Evolutionary conservation across 192 early-diverging fungal genomes (phyloP).

Genomic region (Coemansia reversa): DNA sequence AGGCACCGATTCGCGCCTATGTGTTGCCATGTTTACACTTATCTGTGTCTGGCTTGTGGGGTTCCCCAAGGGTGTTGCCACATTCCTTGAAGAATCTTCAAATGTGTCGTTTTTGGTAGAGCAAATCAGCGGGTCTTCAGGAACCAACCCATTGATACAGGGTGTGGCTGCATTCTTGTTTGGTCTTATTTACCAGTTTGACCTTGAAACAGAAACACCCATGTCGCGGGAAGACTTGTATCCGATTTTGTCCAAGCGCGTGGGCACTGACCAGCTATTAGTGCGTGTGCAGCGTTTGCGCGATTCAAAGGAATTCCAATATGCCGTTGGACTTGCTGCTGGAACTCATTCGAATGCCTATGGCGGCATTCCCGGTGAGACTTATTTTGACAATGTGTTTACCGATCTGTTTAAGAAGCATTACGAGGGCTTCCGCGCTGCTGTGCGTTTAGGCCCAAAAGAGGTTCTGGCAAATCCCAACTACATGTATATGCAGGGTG

Average conservation of each 20-base stretch:
- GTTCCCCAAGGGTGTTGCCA: conserved; percentile 73
- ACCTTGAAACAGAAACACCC: conserved; percentile 74
- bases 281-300: conserved; percentile 81
- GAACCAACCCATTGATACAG: conserved; percentile 82
- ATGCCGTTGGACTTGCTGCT: conserved; percentile 63
- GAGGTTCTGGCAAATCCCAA: conserved; percentile 32
- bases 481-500: conserved; percentile 40
- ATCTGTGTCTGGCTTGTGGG: conserved; percentile 84
- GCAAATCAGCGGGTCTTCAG: conserved; percentile 83
- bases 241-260: conserved; percentile 79
- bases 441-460: conserved; percentile 27
- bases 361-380: conserved; percentile 60
- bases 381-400: conserved; percentile 83
- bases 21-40: conserved; percentile 77
- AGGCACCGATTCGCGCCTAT: conserved; percentile 64
- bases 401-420: conserved; percentile 80
- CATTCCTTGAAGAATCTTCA: conserved; percentile 84
- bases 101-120: conserved; percentile 92
- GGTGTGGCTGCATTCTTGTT: conserved; percentile 86
- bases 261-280: conserved; percentile 83
- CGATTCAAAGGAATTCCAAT: conserved; percentile 79
- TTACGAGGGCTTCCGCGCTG: conserved; percentile 62
- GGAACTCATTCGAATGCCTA: conserved; percentile 64
- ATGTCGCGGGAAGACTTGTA: conserved; percentile 72
- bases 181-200: conserved; percentile 85